Evolutionary conservation across 2,329 filamentous ascomycete species (phyloP), one percentile per base, ranked within the genome.

Genomic region (Rhytidhysteron rufulum): DNA sequence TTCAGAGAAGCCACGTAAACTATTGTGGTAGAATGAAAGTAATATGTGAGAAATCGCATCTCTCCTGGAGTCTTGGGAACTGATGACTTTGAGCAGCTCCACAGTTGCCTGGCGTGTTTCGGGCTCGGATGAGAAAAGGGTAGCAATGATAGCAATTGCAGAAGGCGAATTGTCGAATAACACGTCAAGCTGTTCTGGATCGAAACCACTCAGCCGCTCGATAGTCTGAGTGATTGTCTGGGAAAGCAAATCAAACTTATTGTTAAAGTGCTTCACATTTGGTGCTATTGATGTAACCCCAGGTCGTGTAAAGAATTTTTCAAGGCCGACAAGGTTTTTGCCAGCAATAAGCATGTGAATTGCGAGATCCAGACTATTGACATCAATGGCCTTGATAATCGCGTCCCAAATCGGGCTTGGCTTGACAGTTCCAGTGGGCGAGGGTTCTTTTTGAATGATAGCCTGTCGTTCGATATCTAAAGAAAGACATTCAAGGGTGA

Each of bases 41-140:
- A 83, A 57, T n/a, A 84, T 63, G 52, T 82, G 73, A 32, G 75
- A 75, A 11, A 85, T 67, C 13, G 80, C 80, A 48, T 83, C 79
- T 45, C 75, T 68, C 41, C 80, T 71, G 44, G 73, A 75, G 39
- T 76, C 75, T 61, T 94, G 81, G 7, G 78, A 79, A 25, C 87
- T 93, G 53, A 91, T 79, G 25, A 81, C 81, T 64, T 95, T 95
- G 49, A 97, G 77, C 20, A 97, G 71, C 50, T 89, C 85, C 5
- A 90, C 78, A 1, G 86, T 83, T 13, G 87, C 85, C 58, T 90
- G 84, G 45, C 88, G 88, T 24, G 93, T 83, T 42, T 82, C 77
- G 41, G 85, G 73, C 50, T 94, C 84, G 13, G 88, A 86, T 31
- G 89, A 89, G 41, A 96, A 82, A 5, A 96, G 79, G 15, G 88